Conservation (phyloP, 352 stramenopile genomes). For the Blastocystis sp. region DNA sequence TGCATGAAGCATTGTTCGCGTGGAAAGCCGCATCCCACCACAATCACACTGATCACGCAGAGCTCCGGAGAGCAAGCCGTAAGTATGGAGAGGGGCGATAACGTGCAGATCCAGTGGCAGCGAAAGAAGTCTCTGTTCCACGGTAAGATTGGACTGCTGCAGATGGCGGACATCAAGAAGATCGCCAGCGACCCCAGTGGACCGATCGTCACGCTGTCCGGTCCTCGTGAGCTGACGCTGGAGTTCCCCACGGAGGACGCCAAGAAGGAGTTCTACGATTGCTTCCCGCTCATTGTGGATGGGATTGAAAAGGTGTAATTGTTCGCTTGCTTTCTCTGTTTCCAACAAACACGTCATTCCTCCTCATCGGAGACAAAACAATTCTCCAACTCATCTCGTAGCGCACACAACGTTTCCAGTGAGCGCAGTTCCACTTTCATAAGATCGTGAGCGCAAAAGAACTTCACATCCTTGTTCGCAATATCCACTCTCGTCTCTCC, state of each 20-base stretch:
- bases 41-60: constrained; percentile 15
- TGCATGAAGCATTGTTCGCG: constrained; percentile 45
- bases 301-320: constrained; percentile 33
- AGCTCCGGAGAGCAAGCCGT: not conserved
- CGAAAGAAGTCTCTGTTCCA: constrained; percentile 45
- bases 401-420: not conserved
- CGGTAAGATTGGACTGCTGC: not conserved
- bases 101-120: constrained; percentile 23
- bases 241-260: constrained; percentile 20
- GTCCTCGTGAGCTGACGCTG: not conserved
- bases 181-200: not conserved
- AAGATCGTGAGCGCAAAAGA: constrained; percentile 15
- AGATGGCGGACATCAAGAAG: constrained; percentile 14
- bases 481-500: not conserved
- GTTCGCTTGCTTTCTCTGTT: not conserved
- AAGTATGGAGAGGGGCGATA: not conserved
- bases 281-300: constrained; percentile 24
- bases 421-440: constrained; percentile 5
- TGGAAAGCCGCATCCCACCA: constrained; percentile 36
- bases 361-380: constrained; percentile 39
- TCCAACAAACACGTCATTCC: constrained; percentile 12
- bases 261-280: constrained; percentile 52
- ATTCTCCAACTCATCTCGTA: constrained; percentile 13
- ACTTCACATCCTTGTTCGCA: not conserved
- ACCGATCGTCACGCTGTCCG: not conserved